phyloP scores from a whole-genome alignment of 768 basidiomycete species.

The Auriscalpium orientale region DNA sequence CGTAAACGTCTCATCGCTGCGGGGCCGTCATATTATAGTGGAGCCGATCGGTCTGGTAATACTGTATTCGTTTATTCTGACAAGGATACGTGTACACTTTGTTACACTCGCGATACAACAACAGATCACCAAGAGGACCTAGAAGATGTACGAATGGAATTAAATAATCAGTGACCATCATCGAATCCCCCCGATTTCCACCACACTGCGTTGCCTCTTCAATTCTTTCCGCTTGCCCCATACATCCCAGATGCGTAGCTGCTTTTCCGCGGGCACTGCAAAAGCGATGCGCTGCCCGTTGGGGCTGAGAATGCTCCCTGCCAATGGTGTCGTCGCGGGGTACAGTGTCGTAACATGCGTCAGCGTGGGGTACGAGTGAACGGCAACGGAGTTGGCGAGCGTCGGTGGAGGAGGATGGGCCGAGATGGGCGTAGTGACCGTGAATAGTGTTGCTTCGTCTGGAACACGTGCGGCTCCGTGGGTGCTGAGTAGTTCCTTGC shows the following conservation, averaged over 20 bases:
- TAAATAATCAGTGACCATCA: background rate
- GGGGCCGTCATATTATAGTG: no score
- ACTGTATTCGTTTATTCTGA: no score
- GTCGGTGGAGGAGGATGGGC: conserved; percentile 5
- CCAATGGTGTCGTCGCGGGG: background rate
- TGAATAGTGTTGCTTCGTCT: background rate
- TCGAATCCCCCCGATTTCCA: conserved; percentile 2
- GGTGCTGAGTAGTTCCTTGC: conserved; percentile 80
- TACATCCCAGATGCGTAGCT: conserved; percentile 56
- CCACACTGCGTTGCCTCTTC: conserved; percentile 1
- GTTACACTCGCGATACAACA: no score
- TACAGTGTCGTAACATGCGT: background rate
- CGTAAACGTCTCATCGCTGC: background rate
- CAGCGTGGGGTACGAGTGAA: conserved; percentile 58
- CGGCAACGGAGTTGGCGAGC: conserved; percentile 31
- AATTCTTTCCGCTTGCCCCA: conserved; percentile 36
- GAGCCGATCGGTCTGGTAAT: no score
- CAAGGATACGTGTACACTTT: no score
- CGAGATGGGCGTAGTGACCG: background rate
- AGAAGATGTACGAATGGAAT: background rate
- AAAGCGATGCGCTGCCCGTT: conserved; percentile 47
- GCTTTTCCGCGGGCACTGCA: conserved; percentile 56
- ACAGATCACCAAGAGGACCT: no score
- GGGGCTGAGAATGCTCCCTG: conserved; percentile 47
- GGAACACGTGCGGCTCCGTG: conserved; percentile 36